Evolutionary conservation across 345 rosid genomes (phyloP).

Genomic region (Syzygium grande): DNA sequence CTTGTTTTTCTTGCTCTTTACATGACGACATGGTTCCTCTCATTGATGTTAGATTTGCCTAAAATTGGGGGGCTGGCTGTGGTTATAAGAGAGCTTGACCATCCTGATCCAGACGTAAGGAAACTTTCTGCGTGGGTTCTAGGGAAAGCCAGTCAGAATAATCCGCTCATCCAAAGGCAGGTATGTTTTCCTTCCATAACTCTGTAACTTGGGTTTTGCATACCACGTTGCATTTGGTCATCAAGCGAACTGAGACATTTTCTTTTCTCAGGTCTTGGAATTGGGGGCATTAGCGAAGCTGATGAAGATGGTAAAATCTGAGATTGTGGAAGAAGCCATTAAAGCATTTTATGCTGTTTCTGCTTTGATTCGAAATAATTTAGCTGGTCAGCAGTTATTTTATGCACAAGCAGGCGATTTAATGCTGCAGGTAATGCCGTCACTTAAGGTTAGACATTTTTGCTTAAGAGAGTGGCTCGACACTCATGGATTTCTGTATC

Average conservation of each 20-base stretch:
- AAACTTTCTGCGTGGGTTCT: slow-evolving; percentile 89
- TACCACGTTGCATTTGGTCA: neutral
- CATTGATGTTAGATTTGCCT: slow-evolving; percentile 47
- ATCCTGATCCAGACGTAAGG: slow-evolving; percentile 58
- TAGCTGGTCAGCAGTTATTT: slow-evolving; percentile 70
- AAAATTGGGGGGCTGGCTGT: slow-evolving; percentile 70
- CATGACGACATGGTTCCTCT: neutral
- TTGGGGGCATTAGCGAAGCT: slow-evolving; percentile 55
- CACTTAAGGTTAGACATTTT: neutral
- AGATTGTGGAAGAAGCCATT: slow-evolving; percentile 61
- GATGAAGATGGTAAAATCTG: slow-evolving; percentile 65
- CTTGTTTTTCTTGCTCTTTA: neutral
- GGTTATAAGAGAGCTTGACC: slow-evolving; percentile 50
- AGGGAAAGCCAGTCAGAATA: slow-evolving; percentile 89
- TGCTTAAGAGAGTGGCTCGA: neutral
- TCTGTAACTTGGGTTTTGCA: neutral
- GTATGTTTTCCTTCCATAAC: slow-evolving; percentile 11
- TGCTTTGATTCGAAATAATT: slow-evolving; percentile 60
- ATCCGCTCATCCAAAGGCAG: slow-evolving; percentile 77
- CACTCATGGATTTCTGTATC: neutral
- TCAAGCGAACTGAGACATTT: neutral
- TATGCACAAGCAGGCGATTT: slow-evolving; percentile 68
- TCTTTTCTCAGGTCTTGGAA: slow-evolving; percentile 55
- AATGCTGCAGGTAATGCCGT: slow-evolving; percentile 66
- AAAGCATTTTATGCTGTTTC: slow-evolving; percentile 93